Evolutionary conservation across 2,329 filamentous ascomycete genomes (phyloP).

Genomic region (Aspergillus tanneri): DNA sequence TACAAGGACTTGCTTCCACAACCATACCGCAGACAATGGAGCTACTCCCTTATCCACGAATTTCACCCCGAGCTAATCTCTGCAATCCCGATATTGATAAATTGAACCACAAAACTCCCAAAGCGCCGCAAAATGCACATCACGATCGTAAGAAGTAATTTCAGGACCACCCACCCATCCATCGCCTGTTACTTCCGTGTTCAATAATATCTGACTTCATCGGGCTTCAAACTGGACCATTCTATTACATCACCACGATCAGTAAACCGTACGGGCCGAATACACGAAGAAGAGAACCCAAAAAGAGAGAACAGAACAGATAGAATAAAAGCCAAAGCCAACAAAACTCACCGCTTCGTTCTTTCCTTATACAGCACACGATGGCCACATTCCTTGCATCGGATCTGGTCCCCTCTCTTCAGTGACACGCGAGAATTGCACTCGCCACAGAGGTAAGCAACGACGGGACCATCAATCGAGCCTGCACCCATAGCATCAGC

Average conservation of each 20-base stretch:
- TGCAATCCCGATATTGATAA: not conserved
- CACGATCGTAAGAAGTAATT: conserved; percentile 19
- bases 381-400: conserved; percentile 91
- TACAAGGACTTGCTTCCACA: not conserved
- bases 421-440: conserved; percentile 76
- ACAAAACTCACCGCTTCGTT: conserved; percentile 77
- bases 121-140: conserved; percentile 36
- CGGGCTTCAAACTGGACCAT: conserved; percentile 99
- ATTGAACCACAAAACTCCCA: conserved; percentile 23
- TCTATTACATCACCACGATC: conserved; percentile 48
- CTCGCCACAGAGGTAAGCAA: conserved; percentile 77
- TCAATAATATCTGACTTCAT: conserved; percentile 45
- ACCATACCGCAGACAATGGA: not conserved
- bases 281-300: conserved; percentile 6
- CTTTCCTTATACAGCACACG: conserved; percentile 96
- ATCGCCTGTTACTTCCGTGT: not conserved
- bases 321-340: not conserved
- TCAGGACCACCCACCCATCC: not conserved
- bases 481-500: conserved; percentile 45
- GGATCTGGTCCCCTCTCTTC: conserved; percentile 75
- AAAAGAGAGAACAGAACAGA: conserved; percentile 8
- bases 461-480: conserved; percentile 54
- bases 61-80: not conserved
- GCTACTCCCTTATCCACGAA: not conserved
- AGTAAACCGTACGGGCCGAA: not conserved